A percentile compares a stretch with the other conserved stretches of the same genome.
These are phyloP conservation scores for Melampsora abietis-canadensis DNA, from an alignment of 1,284 basidiomycete species.

Conservation along the genomic window DNA sequence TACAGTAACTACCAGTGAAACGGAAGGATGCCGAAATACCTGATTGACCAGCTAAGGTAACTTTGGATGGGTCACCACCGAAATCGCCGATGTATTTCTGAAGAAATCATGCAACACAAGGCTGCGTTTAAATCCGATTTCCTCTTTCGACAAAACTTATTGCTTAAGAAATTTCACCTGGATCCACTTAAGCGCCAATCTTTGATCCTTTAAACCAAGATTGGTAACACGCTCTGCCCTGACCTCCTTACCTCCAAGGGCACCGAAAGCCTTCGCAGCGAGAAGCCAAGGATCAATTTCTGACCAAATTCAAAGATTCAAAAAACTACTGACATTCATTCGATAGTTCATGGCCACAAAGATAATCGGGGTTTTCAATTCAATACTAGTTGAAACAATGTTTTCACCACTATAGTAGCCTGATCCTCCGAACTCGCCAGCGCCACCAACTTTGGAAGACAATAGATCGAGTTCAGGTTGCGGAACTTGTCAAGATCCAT, in stretches of 20 bases:
- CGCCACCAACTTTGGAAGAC: neutral
- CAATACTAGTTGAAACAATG: neutral
- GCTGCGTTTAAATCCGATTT: too few species aligned
- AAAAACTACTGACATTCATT: neutral
- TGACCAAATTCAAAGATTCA: too few species aligned
- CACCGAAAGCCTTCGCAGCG: slow-evolving; percentile 53
- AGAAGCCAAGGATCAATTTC: too few species aligned
- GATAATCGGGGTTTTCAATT: neutral
- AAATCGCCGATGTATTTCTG: neutral
- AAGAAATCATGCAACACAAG: neutral
- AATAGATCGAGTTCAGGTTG: neutral
- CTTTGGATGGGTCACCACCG: slow-evolving; percentile 51
- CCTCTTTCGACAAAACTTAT: too few species aligned
- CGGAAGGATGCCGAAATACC: neutral
- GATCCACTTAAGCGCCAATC: slow-evolving; percentile 49
- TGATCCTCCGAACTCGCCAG: neutral
- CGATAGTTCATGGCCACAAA: slow-evolving; percentile 10
- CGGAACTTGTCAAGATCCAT: too few species aligned
- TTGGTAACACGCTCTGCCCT: slow-evolving; percentile 57
- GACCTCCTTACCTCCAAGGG: slow-evolving; percentile 59
- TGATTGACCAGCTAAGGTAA: slow-evolving; percentile 48
- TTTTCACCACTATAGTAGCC: too few species aligned
- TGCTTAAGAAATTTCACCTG: slow-evolving; percentile 12
- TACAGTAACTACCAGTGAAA: neutral
- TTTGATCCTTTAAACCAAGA: slow-evolving; percentile 55